Conservation (phyloP, 768 basidiomycete species). For the Xerocomus brunneocitrinus region DNA sequence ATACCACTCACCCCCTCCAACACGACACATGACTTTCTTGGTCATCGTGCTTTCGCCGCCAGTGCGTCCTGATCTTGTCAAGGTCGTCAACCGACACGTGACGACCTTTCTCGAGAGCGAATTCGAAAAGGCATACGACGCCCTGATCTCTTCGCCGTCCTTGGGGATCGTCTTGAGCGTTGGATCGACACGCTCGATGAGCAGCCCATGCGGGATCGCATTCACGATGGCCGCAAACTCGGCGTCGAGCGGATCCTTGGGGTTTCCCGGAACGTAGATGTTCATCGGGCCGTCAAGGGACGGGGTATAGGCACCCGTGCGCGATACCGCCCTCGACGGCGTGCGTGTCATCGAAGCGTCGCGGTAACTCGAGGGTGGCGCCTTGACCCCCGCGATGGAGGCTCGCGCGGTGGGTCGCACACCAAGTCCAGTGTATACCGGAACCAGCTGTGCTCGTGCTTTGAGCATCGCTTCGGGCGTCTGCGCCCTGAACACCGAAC, state of each 20-base stretch:
- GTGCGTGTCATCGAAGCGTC: constrained; percentile 52
- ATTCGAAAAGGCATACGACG: constrained; percentile 80
- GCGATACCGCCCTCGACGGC: constrained; percentile 63
- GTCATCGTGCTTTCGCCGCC: constrained; percentile 40
- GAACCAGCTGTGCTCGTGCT: constrained; percentile 55
- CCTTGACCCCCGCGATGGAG: constrained; percentile 36
- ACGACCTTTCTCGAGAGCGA: constrained; percentile 68
- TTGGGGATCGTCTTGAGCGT: constrained; percentile 60
- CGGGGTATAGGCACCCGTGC: constrained; percentile 62
- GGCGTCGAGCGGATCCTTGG: constrained; percentile 74
- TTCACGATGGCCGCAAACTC: constrained; percentile 77
- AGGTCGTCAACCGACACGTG: constrained; percentile 74
- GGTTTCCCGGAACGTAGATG: constrained; percentile 60
- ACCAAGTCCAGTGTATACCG: constrained; percentile 44
- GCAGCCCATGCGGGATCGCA: constrained; percentile 68
- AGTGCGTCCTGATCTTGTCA: constrained; percentile 53
- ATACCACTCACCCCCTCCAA: constrained; percentile 70
- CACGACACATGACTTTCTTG: constrained; percentile 90
- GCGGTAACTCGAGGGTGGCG: constrained; percentile 74
- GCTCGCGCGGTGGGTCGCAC: constrained; percentile 38
- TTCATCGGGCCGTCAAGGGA: constrained; percentile 49
- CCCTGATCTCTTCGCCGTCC: constrained; percentile 75
- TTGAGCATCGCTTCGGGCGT: constrained; percentile 65
- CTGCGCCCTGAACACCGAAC: constrained; percentile 48
- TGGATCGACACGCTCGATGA: constrained; percentile 78